These are phyloP conservation scores for Brassica nigra DNA, from an alignment of 345 rosid genomes.

Conservation along the genomic window DNA sequence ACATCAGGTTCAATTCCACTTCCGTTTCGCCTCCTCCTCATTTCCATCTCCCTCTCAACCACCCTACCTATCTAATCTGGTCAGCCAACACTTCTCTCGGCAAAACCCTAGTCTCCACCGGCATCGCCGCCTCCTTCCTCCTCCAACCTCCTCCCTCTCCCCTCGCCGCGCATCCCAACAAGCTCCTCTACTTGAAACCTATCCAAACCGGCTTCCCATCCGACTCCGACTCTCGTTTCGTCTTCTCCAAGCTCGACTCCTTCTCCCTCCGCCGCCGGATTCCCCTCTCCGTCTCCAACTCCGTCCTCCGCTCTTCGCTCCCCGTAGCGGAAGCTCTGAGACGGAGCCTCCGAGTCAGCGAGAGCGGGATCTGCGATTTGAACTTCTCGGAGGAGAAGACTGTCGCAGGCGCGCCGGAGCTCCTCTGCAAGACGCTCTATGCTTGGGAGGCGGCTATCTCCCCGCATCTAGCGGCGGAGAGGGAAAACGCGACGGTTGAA, in stretches of 20 bases:
- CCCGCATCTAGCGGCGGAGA: conserved; percentile 87
- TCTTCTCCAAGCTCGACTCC: conserved; percentile 67
- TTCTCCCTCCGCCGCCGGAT: conserved; percentile 53
- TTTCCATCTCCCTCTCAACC: conserved; percentile 55
- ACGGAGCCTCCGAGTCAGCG: neutral
- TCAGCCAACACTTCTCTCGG: conserved; percentile 90
- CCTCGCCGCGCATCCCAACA: conserved; percentile 30
- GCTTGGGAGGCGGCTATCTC: conserved; percentile 92
- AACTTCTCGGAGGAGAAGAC: conserved; percentile 49
- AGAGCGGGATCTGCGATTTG: conserved; percentile 54
- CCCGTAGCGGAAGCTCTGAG: conserved; percentile 50
- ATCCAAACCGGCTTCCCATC: conserved; percentile 90
- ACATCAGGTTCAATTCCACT: conserved; percentile 1
- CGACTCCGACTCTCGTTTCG: conserved; percentile 84
- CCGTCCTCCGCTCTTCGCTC: conserved; percentile 60
- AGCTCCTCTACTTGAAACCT: conserved; percentile 80
- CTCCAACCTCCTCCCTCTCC: conserved; percentile 47
- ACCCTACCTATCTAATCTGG: conserved; percentile 77
- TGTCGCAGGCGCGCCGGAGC: conserved; percentile 45
- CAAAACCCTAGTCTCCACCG: conserved; percentile 92
- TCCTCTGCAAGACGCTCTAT: conserved; percentile 66
- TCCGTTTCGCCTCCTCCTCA: conserved; percentile 4
- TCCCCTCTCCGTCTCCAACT: conserved; percentile 59
- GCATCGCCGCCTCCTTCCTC: conserved; percentile 86
- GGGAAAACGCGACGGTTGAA: conserved; percentile 53